phyloP scores from a whole-genome alignment of 2,329 filamentous ascomycete genomes.

The Pezicula radicicola region DNA sequence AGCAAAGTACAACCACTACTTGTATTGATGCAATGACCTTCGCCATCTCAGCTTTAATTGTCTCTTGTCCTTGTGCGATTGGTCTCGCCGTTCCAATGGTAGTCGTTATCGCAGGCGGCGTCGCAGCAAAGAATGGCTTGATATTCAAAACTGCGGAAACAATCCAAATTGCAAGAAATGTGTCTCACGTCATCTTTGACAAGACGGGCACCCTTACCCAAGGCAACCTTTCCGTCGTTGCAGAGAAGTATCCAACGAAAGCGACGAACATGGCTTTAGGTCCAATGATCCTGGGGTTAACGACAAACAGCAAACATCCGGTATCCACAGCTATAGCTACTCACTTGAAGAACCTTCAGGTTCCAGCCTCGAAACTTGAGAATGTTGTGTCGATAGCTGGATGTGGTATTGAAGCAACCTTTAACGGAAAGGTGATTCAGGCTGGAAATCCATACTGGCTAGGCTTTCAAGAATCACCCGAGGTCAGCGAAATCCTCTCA shows the following conservation, averaged over 20 bases:
- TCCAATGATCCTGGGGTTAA: constrained; percentile 33
- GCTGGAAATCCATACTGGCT: constrained; percentile 53
- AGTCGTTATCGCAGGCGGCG: constrained; percentile 65
- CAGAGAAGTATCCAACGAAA: constrained; percentile 32
- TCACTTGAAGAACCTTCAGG: constrained; percentile 24
- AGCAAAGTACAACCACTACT: constrained; percentile 43
- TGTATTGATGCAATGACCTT: constrained; percentile 64
- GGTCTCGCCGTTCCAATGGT: constrained; percentile 74
- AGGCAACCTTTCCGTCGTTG: constrained; percentile 46
- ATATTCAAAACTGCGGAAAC: constrained; percentile 66
- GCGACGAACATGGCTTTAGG: constrained; percentile 7
- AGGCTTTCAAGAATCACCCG: constrained; percentile 23
- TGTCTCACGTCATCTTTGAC: constrained; percentile 70
- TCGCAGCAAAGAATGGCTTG: constrained; percentile 62
- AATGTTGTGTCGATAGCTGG: constrained; percentile 39
- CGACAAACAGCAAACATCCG: constrained; percentile 21
- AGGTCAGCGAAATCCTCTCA: constrained; percentile 32
- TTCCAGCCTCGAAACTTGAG: constrained; percentile 19
- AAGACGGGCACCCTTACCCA: constrained; percentile 76
- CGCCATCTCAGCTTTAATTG: constrained; percentile 63
- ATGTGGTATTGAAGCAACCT: constrained; percentile 40
- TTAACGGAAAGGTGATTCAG: constrained; percentile 28
- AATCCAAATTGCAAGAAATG: constrained; percentile 59
- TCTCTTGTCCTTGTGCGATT: constrained; percentile 78
- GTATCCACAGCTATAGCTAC: constrained; percentile 29